Conservation (phyloP, 1,139 yeast genomes). For the Taiozyma onychis region DNA sequence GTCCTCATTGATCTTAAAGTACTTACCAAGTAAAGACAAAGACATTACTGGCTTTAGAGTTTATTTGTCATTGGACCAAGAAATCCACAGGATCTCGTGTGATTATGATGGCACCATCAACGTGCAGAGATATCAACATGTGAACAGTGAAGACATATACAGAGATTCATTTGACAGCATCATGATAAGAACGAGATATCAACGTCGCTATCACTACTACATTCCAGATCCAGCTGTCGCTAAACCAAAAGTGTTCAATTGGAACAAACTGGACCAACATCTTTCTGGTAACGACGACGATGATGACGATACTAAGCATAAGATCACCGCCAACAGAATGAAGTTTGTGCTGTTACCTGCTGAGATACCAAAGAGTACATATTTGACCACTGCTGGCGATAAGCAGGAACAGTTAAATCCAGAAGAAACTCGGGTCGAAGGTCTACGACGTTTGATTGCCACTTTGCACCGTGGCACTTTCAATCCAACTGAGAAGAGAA, state of each 20-base stretch:
- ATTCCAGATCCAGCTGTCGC: constrained; percentile 50
- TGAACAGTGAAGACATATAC: constrained; percentile 17
- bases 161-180: constrained; percentile 18
- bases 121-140: constrained; percentile 62
- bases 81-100: constrained; percentile 75
- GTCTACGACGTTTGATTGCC: constrained; percentile 66
- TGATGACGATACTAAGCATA: constrained; percentile 63
- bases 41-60: constrained; percentile 51
- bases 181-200: constrained; percentile 73
- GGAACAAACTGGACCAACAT: constrained; percentile 89
- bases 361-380: constrained; percentile 51
- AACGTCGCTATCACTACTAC: constrained; percentile 57
- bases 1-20: constrained; percentile 20
- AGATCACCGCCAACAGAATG: constrained; percentile 51
- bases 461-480: constrained; percentile 58
- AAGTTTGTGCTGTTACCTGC: constrained; percentile 83
- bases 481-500: constrained; percentile 31
- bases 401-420: constrained; percentile 61
- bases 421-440: constrained; percentile 87
- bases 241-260: constrained; percentile 56
- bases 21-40: constrained; percentile 24
- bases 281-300: constrained; percentile 85
- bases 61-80: constrained; percentile 73
- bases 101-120: constrained; percentile 65
- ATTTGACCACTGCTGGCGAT: constrained; percentile 29